phyloP scores from a whole-genome alignment of 2,329 filamentous ascomycete genomes.

The Verticillium dahliae region DNA sequence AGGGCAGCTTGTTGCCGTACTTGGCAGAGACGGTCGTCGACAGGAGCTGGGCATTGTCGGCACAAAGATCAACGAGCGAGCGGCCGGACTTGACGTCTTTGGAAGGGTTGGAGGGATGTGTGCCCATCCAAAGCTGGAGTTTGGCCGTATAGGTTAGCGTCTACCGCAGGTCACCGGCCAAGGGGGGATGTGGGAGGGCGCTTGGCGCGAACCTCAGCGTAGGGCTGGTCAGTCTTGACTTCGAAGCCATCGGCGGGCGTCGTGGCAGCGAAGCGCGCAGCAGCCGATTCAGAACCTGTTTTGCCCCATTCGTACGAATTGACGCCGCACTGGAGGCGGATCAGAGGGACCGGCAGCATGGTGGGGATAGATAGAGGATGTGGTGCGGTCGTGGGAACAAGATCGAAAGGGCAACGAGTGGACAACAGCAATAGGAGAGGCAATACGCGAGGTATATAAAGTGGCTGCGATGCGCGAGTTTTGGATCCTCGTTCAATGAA shows the following conservation, averaged over 20 bases:
- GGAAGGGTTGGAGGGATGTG: conserved; percentile 91
- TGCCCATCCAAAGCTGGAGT: conserved; percentile 92
- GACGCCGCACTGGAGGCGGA: conserved; percentile 83
- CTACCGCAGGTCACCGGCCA: not conserved
- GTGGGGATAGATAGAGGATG: not conserved
- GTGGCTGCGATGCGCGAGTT: not conserved
- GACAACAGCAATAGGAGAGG: not conserved
- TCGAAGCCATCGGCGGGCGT: conserved; percentile 69
- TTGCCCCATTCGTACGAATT: conserved; percentile 99
- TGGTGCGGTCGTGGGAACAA: not conserved
- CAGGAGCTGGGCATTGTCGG: conserved; percentile 80
- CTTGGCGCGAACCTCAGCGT: conserved; percentile 63
- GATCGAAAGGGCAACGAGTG: not conserved
- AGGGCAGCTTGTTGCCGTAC: conserved; percentile 80
- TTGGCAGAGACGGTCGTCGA: conserved; percentile 64
- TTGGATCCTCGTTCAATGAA: not conserved
- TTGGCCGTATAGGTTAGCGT: not conserved
- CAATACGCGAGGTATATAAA: not conserved
- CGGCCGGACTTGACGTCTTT: conserved; percentile 80
- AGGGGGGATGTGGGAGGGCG: not conserved
- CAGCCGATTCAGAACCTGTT: conserved; percentile 77
- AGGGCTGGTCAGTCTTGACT: conserved; percentile 82
- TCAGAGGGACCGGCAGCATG: conserved; percentile 68
- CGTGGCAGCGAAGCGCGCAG: conserved; percentile 81
- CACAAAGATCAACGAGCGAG: conserved; percentile 77